phyloP scores from a whole-genome alignment of 2,329 filamentous ascomycete genomes.

The Talaromyces piceae region DNA sequence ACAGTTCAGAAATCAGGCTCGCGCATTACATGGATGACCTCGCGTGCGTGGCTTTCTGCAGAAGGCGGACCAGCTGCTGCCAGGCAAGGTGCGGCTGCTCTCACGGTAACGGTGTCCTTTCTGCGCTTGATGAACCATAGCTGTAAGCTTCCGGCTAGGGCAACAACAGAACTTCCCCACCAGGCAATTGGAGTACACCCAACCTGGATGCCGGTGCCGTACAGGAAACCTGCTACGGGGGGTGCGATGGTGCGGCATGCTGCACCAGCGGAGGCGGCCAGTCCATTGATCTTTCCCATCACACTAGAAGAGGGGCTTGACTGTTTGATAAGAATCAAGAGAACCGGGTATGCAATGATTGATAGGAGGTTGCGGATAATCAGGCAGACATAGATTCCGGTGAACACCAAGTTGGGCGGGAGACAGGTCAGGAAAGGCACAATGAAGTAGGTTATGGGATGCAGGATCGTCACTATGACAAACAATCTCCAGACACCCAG shows the following conservation, averaged over 20 bases:
- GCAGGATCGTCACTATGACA: constrained; percentile 56
- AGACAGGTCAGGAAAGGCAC: constrained; percentile 61
- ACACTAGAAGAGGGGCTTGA: constrained; percentile 56
- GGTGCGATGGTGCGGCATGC: constrained; percentile 63
- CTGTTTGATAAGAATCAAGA: constrained; percentile 66
- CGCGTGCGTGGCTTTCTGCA: constrained; percentile 8
- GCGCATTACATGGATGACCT: constrained; percentile 10
- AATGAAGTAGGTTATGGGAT: constrained; percentile 61
- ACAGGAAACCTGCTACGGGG: constrained; percentile 60
- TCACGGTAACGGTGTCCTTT: constrained; percentile 36
- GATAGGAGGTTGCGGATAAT: constrained; percentile 59
- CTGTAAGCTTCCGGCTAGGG: constrained; percentile 49
- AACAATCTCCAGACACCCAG: constrained; percentile 63
- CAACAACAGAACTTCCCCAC: constrained; percentile 53
- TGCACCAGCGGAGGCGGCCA: constrained; percentile 65
- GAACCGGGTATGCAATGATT: constrained; percentile 60
- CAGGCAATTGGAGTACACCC: constrained; percentile 56
- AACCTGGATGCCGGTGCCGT: constrained; percentile 52
- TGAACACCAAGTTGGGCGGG: constrained; percentile 46
- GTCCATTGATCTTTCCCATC: constrained; percentile 63
- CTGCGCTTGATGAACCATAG: constrained; percentile 49
- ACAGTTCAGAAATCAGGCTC: background rate
- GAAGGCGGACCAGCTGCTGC: constrained; percentile 11
- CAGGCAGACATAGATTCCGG: constrained; percentile 59
- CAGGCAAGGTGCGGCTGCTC: constrained; percentile 26